Conservation (phyloP, 768 basidiomycete genomes). For the Boletus subcaerulescens region DNA sequence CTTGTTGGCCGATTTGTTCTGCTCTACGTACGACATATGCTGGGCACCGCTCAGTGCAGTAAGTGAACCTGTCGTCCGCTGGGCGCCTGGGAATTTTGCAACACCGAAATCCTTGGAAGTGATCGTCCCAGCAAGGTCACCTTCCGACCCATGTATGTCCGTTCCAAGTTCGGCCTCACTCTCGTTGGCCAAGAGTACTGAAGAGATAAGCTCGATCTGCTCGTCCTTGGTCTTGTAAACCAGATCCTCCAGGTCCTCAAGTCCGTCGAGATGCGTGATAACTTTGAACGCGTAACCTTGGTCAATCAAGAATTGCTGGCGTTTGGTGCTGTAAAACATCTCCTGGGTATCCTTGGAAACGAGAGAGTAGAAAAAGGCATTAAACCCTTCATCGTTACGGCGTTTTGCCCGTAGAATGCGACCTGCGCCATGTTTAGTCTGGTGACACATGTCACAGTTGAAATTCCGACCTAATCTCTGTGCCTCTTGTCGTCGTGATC, state of each 20-base stretch:
- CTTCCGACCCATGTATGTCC: slow-evolving; percentile 80
- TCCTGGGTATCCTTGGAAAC: slow-evolving; percentile 99
- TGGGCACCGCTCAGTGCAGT: slow-evolving; percentile 84
- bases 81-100: slow-evolving; percentile 60
- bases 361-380: slow-evolving; percentile 98
- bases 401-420: slow-evolving; percentile 97
- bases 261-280: slow-evolving; percentile 94
- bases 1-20: slow-evolving; percentile 90
- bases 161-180: slow-evolving; percentile 84
- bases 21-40: slow-evolving; percentile 91
- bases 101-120: slow-evolving; percentile 84
- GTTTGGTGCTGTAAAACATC: slow-evolving; percentile 99
- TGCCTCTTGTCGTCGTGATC: slow-evolving; percentile 96
- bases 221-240: slow-evolving; percentile 91
- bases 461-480: slow-evolving; percentile 76
- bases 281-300: slow-evolving; percentile 99
- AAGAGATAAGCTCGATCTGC: slow-evolving; percentile 94
- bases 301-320: slow-evolving; percentile 97
- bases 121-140: slow-evolving; percentile 80
- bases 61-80: slow-evolving; percentile 79
- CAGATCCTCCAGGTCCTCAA: slow-evolving; percentile 80
- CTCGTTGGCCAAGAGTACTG: slow-evolving; percentile 88
- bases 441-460: slow-evolving; percentile 14
- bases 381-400: slow-evolving; percentile 98
- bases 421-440: slow-evolving; percentile 43